Base-by-base conservation (phyloP, 2,329 filamentous ascomycete species). In the Colletotrichum cordylinicola region DNA sequence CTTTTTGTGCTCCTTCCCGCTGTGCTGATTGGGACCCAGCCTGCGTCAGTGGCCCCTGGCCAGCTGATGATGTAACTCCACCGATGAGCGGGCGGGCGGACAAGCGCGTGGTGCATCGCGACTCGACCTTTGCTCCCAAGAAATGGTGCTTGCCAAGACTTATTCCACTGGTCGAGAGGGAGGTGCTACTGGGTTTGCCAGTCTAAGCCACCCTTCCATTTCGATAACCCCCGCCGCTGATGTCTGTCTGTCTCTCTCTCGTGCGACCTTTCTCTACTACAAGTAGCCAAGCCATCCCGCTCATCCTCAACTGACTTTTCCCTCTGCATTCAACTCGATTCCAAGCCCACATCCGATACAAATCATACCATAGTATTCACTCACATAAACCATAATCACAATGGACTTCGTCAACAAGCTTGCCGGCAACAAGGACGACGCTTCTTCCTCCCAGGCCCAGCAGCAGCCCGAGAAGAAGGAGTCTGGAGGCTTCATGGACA, bases 401-500 rank as follows among this genome's bases (percentile, higher is more conserved):
- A 91, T 91, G 90, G 89, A 91, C 80, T 89, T 88, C 80, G 79
- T 91, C 82, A 91, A 90, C 80, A 90, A 88, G 74, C 73, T 90
- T 72, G 81, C 87, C 69, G 84, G 87, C 70, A 83, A 85, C 77
- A 74, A 79, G 65, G 79, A 81, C 64, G 79, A 84, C 35, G 39
- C 62, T 15, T 60, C 69, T 39, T 33, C 69, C 75, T 76, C 81
- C 56, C 78, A 85, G 71, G 76, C 77, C 68, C 77, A 84, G 43
- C 78, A 83, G 67, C 78, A 83, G 67, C 77, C 76, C 60, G 70
- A 78, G 72, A 71, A 66, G 80, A 85, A 88, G 78, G 79, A 86
- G 78, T 82, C 85, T 48, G 87, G 90, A 76, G 91, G 92, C 76
- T 83, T 96, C 78, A 89, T 91, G 82, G 90, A 93, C 86, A 95